Percentiles rank a stretch among this genome's conserved stretches.
phyloP scores from a whole-genome alignment of 495 filamentous ascomycete genomes.

The Aspergillus homomorphus region DNA sequence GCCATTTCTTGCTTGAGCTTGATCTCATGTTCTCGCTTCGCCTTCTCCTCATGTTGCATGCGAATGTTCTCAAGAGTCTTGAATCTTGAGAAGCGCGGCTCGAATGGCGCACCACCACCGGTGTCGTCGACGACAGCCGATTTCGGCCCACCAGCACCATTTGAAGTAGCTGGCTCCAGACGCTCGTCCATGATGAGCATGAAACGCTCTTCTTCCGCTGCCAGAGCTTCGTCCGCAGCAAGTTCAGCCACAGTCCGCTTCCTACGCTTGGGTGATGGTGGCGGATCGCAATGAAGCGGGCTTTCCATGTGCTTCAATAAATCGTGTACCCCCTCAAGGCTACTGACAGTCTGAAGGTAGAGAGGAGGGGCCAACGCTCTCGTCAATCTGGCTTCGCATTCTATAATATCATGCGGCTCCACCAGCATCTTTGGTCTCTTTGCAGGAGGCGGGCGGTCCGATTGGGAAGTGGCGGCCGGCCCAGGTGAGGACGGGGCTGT shows the following conservation, averaged over 20 bases:
- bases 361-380: slow-evolving; percentile 69
- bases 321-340: slow-evolving; percentile 60
- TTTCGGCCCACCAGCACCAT: slow-evolving; percentile 55
- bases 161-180: slow-evolving; percentile 56
- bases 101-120: slow-evolving; percentile 64
- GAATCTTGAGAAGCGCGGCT: slow-evolving; percentile 85
- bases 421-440: slow-evolving; percentile 79
- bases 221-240: slow-evolving; percentile 87
- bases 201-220: slow-evolving; percentile 81
- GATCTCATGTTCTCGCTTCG: slow-evolving; percentile 58
- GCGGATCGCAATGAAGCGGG: slow-evolving; percentile 68
- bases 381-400: slow-evolving; percentile 69
- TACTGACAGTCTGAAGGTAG: slow-evolving; percentile 69
- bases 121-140: slow-evolving; percentile 72
- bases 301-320: slow-evolving; percentile 68
- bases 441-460: slow-evolving; percentile 49
- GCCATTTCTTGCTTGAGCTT: slow-evolving; percentile 56
- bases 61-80: slow-evolving; percentile 86
- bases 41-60: slow-evolving; percentile 67
- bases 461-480: slow-evolving; percentile 51
- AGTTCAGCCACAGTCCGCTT: slow-evolving; percentile 94
- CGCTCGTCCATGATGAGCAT: slow-evolving; percentile 94
- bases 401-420: slow-evolving; percentile 65
- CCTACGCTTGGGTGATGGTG: slow-evolving; percentile 80
- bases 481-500: slow-evolving; percentile 62